Evolutionary conservation across 2,329 filamentous ascomycete species (phyloP), one percentile per base, ranked within the genome.

Genomic region (Polytolypa hystricis): DNA sequence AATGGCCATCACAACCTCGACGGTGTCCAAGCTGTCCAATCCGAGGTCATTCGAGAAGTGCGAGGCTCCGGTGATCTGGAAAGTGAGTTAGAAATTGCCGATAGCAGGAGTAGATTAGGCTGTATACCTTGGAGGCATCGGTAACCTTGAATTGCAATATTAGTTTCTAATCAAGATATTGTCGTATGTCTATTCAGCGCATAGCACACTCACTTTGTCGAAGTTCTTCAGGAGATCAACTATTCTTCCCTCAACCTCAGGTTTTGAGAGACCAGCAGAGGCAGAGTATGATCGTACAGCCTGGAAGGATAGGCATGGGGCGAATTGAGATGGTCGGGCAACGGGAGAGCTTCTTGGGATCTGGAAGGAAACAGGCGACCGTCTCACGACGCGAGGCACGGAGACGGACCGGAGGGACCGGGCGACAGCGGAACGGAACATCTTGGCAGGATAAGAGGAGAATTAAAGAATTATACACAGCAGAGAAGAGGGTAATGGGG

Each of bases 1-100:
- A 67, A 98, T 96, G 49, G 91, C 91, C 91, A 98, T 98, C 54
- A 98, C 91, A 50, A 98, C 91, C 74, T 98, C 91, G 47, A 98
- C 91, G 46, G 91, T 95, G 65, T 98, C 91, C 64, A 98, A 76
- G 68, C 83, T 93, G 71, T 98, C 91, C 55, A 98, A 73, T 48
- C 87, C 91, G 47, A 98, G 82, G 67, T 98, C 89, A 64, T 95
- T 96, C 60, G 85, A 75, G 69, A 98, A 98, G 75, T 96, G 87
- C 41, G 89, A 81, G 37, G 70, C 72, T 46, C 76, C 67, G 56
- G 79, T 84, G 61, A 98, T 84, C 89, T 96, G 53, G n/a, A n/a
- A n/a, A n/a, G n/a, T n/a, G n/a, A n/a, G n/a, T n/a, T n/a, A n/a
- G n/a, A n/a, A n/a, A n/a, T n/a, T n/a, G n/a, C n/a, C n/a, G n/a